Percentiles rank a stretch among this genome's conserved stretches.
Evolutionary conservation across 2,329 filamentous ascomycete species (phyloP).

Genomic region (Sclerotinia spermophila): DNA sequence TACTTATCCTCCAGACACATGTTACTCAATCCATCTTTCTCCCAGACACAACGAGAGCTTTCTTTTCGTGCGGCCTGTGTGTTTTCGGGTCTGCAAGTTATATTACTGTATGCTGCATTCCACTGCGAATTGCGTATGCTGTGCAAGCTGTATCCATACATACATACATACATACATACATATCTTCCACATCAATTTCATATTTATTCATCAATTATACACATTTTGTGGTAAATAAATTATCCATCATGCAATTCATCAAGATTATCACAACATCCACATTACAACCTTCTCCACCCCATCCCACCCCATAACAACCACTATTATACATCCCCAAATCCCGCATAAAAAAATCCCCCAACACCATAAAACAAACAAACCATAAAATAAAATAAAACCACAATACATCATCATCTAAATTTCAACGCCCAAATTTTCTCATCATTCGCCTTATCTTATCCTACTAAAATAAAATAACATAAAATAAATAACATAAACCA

Average conservation of each 20-base stretch:
- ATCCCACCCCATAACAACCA: neutral
- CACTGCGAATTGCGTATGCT: neutral
- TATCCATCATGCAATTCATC: neutral
- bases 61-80: neutral
- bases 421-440: neutral
- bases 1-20: too few species aligned
- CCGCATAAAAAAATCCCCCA: neutral
- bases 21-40: too few species aligned
- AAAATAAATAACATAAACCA: too few species aligned
- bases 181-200: too few species aligned
- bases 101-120: neutral
- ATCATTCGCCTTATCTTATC: neutral
- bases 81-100: neutral
- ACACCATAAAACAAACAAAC: neutral
- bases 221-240: neutral
- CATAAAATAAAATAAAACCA: too few species aligned
- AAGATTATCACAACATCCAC: too few species aligned
- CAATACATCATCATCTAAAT: neutral
- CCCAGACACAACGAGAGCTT: too few species aligned
- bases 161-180: neutral
- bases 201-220: too few species aligned
- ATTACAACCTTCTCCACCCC: too few species aligned
- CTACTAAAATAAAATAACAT: too few species aligned
- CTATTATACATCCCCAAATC: neutral
- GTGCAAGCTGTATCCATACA: neutral